Percentiles rank a stretch among this genome's conserved stretches.
phyloP scores from a whole-genome alignment of 2,329 filamentous ascomycete genomes.

The Graphilbum fragrans region DNA sequence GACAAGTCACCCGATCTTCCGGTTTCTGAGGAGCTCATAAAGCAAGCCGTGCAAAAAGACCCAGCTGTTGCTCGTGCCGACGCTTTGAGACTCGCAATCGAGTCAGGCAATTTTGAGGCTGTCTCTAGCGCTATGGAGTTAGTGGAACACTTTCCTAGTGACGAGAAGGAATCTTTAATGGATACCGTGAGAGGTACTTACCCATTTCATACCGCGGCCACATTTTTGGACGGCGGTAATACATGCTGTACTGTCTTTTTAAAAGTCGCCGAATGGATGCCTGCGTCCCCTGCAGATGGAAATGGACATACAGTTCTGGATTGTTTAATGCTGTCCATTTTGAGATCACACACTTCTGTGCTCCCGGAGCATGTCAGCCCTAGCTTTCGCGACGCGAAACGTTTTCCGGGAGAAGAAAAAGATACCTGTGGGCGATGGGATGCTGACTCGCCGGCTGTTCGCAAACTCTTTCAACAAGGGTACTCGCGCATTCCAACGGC shows the following conservation, averaged over 20 bases:
- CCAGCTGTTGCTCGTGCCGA: too few relatives aligned
- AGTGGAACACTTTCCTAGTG: too few relatives aligned
- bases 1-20: too few relatives aligned
- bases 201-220: constrained; percentile 2
- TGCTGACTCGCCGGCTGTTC: constrained; percentile 1
- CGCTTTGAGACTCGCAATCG: too few relatives aligned
- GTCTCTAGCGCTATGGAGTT: too few relatives aligned
- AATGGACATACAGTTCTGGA: constrained; percentile 2
- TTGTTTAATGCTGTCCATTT: constrained; percentile 1
- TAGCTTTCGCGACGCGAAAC: neutral
- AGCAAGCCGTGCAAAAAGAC: too few relatives aligned
- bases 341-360: constrained; percentile 2
- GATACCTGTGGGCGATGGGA: constrained; percentile 7
- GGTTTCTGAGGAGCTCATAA: too few relatives aligned
- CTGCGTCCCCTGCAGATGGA: neutral
- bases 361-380: neutral
- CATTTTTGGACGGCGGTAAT: constrained; percentile 1
- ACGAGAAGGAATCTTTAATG: too few relatives aligned
- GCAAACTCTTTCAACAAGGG: constrained; percentile 1
- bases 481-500: neutral
- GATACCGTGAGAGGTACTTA: too few relatives aligned
- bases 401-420: constrained; percentile 4
- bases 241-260: neutral
- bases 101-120: too few relatives aligned
- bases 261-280: accelerated